Evolutionary conservation across 164 flowering plant genomes (phyloP).

Genomic region (Chimonanthus praecox): DNA sequence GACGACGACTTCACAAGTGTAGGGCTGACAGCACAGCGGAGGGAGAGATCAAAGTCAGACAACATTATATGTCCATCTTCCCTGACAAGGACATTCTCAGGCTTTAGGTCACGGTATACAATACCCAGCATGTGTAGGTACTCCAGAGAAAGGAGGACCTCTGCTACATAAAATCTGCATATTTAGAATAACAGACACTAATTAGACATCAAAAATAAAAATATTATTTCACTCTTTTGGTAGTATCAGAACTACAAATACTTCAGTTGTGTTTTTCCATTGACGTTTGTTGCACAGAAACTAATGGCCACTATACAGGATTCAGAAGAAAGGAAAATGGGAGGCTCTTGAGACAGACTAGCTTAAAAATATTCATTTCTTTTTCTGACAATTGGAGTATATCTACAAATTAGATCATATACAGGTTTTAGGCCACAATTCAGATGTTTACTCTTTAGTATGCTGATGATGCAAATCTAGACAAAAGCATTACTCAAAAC

Average conservation of each 20-base stretch:
- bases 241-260: not conserved
- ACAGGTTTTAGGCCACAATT: not conserved
- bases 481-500: not conserved
- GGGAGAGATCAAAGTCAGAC: constrained; percentile 86
- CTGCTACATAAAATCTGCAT: constrained; percentile 85
- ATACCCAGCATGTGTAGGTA: constrained; percentile 96
- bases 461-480: not conserved
- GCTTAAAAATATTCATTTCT: not conserved
- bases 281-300: not conserved
- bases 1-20: constrained; percentile 64
- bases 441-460: not conserved
- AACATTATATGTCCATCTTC: constrained; percentile 97
- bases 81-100: constrained; percentile 89
- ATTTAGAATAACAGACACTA: not conserved
- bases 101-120: constrained; percentile 86
- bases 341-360: not conserved
- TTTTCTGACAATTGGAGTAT: not conserved
- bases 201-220: not conserved
- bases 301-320: not conserved
- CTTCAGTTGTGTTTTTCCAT: too few species aligned
- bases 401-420: too few species aligned
- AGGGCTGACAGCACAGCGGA: constrained; percentile 76
- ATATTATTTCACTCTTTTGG: not conserved
- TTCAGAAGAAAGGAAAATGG: not conserved
- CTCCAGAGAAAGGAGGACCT: constrained; percentile 73